Conservation (phyloP, 108 stramenopile species). For the Schizochytrium sp. region DNA sequence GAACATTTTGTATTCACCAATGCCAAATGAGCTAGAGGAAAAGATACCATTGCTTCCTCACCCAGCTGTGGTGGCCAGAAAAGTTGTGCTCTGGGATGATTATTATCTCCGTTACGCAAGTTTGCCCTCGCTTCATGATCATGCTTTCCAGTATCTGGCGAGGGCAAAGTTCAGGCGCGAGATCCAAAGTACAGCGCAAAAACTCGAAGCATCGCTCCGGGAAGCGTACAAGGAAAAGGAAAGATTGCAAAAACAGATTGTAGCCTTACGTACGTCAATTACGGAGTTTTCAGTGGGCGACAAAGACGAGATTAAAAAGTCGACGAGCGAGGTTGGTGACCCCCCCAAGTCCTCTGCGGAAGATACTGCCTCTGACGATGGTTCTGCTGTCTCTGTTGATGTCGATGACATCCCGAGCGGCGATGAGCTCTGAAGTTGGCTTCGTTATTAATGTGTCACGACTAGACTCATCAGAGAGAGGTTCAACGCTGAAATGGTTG, state of each 20-base stretch:
- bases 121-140: not conserved
- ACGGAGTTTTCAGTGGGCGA: constrained; percentile 27
- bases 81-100: constrained; percentile 47
- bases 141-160: constrained; percentile 19
- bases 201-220: not conserved
- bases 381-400: too few species aligned
- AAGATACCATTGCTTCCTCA: constrained; percentile 28
- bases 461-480: too few species aligned
- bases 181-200: not conserved
- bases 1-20: not conserved
- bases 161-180: constrained; percentile 12
- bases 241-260: not conserved
- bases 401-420: too few species aligned
- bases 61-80: not conserved
- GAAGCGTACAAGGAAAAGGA: constrained; percentile 33
- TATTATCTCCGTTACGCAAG: constrained; percentile 41
- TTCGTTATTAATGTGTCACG: too few species aligned
- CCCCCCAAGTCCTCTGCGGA: not conserved
- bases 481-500: not conserved
- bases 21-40: not conserved
- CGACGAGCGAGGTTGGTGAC: not conserved
- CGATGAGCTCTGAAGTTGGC: too few species aligned
- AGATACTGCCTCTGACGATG: too few species aligned
- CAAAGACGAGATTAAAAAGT: not conserved
- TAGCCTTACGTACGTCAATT: not conserved